phyloP scores from a whole-genome alignment of 208 protist genomes.

The Crithidia thermophila region DNA sequence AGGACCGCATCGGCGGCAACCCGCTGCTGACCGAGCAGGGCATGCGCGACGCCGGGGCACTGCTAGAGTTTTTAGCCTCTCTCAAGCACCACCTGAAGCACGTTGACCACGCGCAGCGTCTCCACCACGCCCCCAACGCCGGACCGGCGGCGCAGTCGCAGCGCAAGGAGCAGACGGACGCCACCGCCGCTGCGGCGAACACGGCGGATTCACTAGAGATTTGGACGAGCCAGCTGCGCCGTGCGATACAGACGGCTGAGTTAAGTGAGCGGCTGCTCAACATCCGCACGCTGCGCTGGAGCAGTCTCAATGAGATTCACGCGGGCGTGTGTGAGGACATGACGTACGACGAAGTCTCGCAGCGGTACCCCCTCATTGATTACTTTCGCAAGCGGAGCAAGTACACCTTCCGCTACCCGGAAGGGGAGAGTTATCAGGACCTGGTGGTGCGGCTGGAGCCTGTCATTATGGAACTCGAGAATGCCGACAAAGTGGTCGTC shows the following conservation, averaged over 20 bases:
- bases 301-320: constrained; percentile 90
- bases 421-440: constrained; percentile 91
- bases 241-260: constrained; percentile 86
- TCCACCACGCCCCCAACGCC: constrained; percentile 2
- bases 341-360: constrained; percentile 80
- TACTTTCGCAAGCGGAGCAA: constrained; percentile 79
- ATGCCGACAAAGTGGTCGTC: constrained; percentile 78
- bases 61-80: constrained; percentile 81
- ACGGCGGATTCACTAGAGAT: constrained; percentile 59
- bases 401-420: constrained; percentile 90
- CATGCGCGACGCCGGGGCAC: constrained; percentile 56
- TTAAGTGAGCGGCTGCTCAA: constrained; percentile 59
- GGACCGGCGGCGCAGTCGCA: not conserved
- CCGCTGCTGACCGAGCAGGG: constrained; percentile 77
- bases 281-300: constrained; percentile 84
- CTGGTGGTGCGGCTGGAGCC: constrained; percentile 86
- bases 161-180: not conserved
- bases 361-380: constrained; percentile 77
- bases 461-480: constrained; percentile 92
- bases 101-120: constrained; percentile 14
- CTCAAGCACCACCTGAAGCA: constrained; percentile 55
- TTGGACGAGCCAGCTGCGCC: constrained; percentile 86
- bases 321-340: constrained; percentile 89
- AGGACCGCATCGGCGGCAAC: constrained; percentile 89
- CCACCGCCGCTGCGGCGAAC: not conserved